Evolutionary conservation across 805 yeast species (phyloP).

Genomic region (Lipomyces yamadae): DNA sequence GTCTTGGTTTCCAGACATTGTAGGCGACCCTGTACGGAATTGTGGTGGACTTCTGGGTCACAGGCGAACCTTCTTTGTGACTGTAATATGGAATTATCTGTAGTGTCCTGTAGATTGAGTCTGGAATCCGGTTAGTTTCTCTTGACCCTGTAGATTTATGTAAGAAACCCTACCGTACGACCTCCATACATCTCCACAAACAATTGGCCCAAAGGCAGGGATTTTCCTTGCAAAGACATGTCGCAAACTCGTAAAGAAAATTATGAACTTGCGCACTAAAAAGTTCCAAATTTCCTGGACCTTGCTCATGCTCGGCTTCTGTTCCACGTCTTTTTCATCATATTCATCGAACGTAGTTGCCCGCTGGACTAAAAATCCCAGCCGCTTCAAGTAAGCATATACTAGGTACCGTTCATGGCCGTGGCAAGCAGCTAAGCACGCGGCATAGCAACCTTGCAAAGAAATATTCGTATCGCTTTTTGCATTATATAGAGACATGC

Average conservation of each 20-base stretch:
- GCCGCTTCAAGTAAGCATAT: slow-evolving; percentile 73
- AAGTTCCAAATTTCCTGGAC: slow-evolving; percentile 1
- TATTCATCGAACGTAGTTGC: slow-evolving; percentile 30
- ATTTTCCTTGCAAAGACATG: slow-evolving; percentile 9
- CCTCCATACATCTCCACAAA: slow-evolving; percentile 26
- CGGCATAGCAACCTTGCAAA: slow-evolving; percentile 66
- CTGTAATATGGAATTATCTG: slow-evolving; percentile 40
- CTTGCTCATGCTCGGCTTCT: not conserved
- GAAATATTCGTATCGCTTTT: slow-evolving; percentile 53
- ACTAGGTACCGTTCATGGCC: slow-evolving; percentile 64
- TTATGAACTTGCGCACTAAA: slow-evolving; percentile 3
- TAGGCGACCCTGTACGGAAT: slow-evolving; percentile 52
- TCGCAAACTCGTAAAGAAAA: not conserved
- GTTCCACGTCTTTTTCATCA: slow-evolving; percentile 7
- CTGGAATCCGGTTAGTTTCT: slow-evolving; percentile 10
- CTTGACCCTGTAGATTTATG: not conserved
- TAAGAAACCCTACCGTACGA: slow-evolving; percentile 26
- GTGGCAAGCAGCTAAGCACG: slow-evolving; percentile 51
- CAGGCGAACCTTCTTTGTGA: not conserved
- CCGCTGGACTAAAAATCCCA: slow-evolving; percentile 70
- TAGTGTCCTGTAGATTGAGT: slow-evolving; percentile 37
- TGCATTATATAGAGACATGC: slow-evolving; percentile 51
- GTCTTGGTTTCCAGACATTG: slow-evolving; percentile 81
- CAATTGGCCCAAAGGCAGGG: slow-evolving; percentile 33
- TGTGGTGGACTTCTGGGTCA: slow-evolving; percentile 12